Evolutionary conservation across 2,329 filamentous ascomycete genomes (phyloP).

Genomic region (Aspergillus costaricaensis): DNA sequence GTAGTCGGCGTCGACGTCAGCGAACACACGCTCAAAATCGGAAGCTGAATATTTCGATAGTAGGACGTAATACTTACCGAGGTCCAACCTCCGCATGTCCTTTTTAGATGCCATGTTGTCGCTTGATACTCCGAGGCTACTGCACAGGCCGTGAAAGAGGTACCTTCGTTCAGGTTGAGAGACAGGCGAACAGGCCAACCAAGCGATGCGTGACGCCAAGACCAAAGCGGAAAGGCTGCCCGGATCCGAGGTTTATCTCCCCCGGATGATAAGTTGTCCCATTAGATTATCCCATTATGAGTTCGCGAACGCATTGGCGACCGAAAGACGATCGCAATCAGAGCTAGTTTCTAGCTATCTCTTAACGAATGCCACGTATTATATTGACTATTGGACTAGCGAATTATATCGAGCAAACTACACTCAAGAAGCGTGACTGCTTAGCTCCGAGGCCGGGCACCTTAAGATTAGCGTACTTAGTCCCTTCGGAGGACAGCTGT

Average conservation of each 20-base stretch:
- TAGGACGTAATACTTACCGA: conserved; percentile 57
- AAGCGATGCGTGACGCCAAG: conserved; percentile 23
- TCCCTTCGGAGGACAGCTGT: neutral
- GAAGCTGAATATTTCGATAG: too few relatives aligned
- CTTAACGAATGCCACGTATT: too few relatives aligned
- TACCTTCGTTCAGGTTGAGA: neutral
- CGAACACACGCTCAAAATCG: neutral
- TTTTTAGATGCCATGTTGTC: conserved; percentile 66
- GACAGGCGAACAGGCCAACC: conserved; percentile 10
- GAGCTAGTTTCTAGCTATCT: too few relatives aligned
- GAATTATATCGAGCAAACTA: too few relatives aligned
- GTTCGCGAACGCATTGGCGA: too few relatives aligned
- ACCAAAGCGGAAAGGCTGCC: conserved; percentile 21
- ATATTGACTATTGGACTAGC: too few relatives aligned
- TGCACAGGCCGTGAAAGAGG: conserved; percentile 6
- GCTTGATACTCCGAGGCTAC: conserved; percentile 8
- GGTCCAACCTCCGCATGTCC: conserved; percentile 73
- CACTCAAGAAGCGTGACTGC: neutral
- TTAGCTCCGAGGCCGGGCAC: neutral
- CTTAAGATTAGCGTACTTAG: neutral
- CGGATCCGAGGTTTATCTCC: conserved; percentile 1
- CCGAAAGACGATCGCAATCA: too few relatives aligned
- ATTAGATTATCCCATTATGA: neutral
- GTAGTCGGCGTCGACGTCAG: conserved; percentile 19
- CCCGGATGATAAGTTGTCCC: conserved; percentile 2